Percentiles rank a stretch among this genome's conserved stretches.
phyloP scores from a whole-genome alignment of 2,329 filamentous ascomycete species.

The Colletotrichum spaethianum region DNA sequence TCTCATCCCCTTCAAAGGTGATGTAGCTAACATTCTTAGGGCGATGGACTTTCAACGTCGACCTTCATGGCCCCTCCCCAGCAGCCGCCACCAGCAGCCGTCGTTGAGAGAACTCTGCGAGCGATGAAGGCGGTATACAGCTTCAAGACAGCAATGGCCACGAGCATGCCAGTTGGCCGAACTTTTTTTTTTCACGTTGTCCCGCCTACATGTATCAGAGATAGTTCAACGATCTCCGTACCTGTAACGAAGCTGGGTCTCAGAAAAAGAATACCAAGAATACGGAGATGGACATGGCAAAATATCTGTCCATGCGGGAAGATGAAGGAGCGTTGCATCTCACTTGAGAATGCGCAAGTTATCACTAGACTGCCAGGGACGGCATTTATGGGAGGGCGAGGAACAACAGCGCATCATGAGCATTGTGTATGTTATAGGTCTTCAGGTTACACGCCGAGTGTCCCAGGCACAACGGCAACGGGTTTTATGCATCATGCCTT shows the following conservation, averaged over 20 bases:
- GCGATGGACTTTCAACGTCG: constrained; percentile 62
- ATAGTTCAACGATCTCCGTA: neutral
- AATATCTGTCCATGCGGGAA: neutral
- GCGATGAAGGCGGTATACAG: neutral
- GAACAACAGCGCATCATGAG: constrained; percentile 35
- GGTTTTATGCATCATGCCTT: constrained; percentile 28
- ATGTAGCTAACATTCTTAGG: constrained; percentile 52
- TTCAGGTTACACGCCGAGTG: constrained; percentile 26
- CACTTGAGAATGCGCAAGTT: neutral
- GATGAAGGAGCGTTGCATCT: neutral
- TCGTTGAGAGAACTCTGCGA: constrained; percentile 38
- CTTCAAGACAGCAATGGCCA: neutral
- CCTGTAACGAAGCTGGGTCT: neutral
- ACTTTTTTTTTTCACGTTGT: neutral
- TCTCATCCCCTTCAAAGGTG: neutral
- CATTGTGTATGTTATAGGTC: constrained; percentile 37
- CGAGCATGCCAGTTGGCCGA: neutral
- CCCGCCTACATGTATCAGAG: neutral
- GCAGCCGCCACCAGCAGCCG: constrained; percentile 45
- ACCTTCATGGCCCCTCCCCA: constrained; percentile 45
- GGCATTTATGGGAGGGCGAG: constrained; percentile 21
- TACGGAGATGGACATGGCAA: neutral
- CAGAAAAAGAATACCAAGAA: neutral
- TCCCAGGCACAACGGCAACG: constrained; percentile 33
- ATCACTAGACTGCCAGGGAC: constrained; percentile 7